Percentiles rank a stretch among this genome's conserved stretches.
phyloP scores from a whole-genome alignment of 306 rosid species.

The Cucumis melo region DNA sequence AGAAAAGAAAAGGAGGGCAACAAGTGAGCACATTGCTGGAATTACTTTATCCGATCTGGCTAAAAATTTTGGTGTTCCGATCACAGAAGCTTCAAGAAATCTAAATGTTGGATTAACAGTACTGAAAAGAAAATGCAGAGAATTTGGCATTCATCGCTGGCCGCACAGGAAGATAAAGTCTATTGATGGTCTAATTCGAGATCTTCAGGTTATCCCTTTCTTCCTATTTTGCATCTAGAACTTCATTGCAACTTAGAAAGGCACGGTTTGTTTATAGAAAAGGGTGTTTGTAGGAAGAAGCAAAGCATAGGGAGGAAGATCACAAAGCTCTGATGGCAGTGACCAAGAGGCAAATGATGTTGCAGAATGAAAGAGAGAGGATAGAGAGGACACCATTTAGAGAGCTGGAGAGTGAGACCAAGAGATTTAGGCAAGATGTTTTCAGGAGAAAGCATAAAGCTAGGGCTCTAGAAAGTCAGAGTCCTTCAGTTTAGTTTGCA shows the following conservation, averaged over 20 bases:
- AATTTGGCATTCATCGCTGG: slow-evolving; percentile 87
- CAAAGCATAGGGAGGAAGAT: slow-evolving; percentile 37
- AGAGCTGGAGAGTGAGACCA: slow-evolving; percentile 73
- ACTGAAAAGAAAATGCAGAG: slow-evolving; percentile 84
- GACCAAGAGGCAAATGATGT: slow-evolving; percentile 55
- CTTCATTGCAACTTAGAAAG: not conserved
- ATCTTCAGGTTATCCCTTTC: slow-evolving; percentile 60
- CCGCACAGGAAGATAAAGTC: slow-evolving; percentile 94
- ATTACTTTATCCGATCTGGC: slow-evolving; percentile 61
- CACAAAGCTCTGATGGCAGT: slow-evolving; percentile 47
- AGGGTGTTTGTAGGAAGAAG: slow-evolving; percentile 43
- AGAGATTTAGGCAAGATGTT: slow-evolving; percentile 81
- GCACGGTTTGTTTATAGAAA: slow-evolving; percentile 5
- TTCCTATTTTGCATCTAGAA: slow-evolving; percentile 1
- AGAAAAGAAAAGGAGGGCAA: slow-evolving; percentile 63
- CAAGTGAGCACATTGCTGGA: slow-evolving; percentile 47
- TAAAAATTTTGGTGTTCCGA: slow-evolving; percentile 73
- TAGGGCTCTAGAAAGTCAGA: slow-evolving; percentile 32
- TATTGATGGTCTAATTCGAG: slow-evolving; percentile 69
- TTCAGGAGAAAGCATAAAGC: slow-evolving; percentile 87
- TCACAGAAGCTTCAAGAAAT: slow-evolving; percentile 65
- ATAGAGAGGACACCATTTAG: slow-evolving; percentile 67
- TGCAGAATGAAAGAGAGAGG: slow-evolving; percentile 59
- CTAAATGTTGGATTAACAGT: slow-evolving; percentile 76
- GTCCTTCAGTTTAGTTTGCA: slow-evolving; percentile 8